Evolutionary conservation across 176 grass and related monocot species (phyloP), one percentile per base, ranked within the genome.

Genomic region (Juncus effusus): DNA sequence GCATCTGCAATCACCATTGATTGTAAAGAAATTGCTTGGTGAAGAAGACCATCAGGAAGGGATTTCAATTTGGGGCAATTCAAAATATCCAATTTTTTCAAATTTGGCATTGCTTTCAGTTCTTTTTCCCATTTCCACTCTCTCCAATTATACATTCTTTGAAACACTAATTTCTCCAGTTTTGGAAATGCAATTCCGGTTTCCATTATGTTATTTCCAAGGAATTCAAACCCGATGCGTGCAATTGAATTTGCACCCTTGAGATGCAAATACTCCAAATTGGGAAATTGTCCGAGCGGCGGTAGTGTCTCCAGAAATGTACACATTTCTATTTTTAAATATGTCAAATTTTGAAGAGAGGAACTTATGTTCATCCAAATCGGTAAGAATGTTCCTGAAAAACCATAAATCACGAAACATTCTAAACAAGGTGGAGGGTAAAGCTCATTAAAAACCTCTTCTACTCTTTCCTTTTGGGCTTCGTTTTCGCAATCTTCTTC

Each of bases 391-490:
- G 4, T 45, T 4, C 62, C 62, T 16, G 35, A 65, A 16, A 45
- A 50, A 49, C 62, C 7, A 1, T 0, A 0, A 49, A 65, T 65
- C 0, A 1, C 2, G 35, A 65, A 0, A 16, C 0, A 1, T 65
- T 49, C 40, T 4, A 65, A 0, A 10, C 15, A 65, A 19, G 2
- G 6, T 19, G 62, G 62, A 50, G 62, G 62, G 35, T 7, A 65
- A 49, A 65, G n/a, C 62, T 45, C 40, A 65, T 65, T 65, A 10
- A 65, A 50, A 47, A 65, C 40, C 4, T 7, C n/a, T 16, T 65
- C 62, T 65, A 3, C 3, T 12, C 35, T 65, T 10, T 50, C 13
- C 41, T 65, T 16, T 19, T 9, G 10, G 4, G 40, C 11, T 16
- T 65, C 14, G 12, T 6, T 19, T n/a, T 13, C 5, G 16, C 49